These are phyloP conservation scores for Trichosporon sp. DNA, from an alignment of 1,284 basidiomycete genomes.

Conservation along the genomic window DNA sequence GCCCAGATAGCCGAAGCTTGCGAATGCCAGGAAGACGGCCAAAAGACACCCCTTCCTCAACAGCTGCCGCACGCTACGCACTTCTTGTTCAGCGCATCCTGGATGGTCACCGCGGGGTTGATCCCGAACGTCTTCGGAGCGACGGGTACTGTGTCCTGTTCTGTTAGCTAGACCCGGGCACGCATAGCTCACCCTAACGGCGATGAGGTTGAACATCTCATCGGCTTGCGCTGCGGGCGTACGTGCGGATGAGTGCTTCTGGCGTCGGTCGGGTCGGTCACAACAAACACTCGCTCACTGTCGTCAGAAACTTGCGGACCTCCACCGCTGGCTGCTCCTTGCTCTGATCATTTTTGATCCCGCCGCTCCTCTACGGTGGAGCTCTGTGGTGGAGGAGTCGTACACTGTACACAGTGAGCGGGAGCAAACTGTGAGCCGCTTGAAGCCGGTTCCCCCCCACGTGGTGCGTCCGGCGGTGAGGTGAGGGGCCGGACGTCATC, in stretches of 20 bases:
- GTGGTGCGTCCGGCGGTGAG: background rate
- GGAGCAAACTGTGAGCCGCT: background rate
- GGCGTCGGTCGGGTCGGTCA: background rate
- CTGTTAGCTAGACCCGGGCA: conserved; percentile 14
- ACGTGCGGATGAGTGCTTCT: background rate
- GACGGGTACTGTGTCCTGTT: conserved; percentile 56
- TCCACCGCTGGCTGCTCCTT: conserved; percentile 18
- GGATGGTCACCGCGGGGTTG: conserved; percentile 49
- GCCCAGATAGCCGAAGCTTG: background rate
- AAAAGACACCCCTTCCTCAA: too few species aligned
- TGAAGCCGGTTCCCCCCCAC: background rate
- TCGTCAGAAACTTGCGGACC: conserved; percentile 13
- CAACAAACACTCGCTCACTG: background rate
- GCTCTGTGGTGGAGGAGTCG: too few species aligned
- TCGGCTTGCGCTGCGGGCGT: conserved; percentile 27
- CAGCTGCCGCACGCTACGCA: conserved; percentile 26
- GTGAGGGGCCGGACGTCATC: conserved; percentile 3
- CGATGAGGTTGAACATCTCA: conserved; percentile 53
- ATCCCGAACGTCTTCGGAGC: conserved; percentile 53
- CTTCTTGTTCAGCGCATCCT: conserved; percentile 56
- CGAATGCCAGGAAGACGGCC: too few species aligned
- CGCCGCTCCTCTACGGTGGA: conserved; percentile 8
- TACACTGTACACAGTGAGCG: too few species aligned
- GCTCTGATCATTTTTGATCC: conserved; percentile 1
- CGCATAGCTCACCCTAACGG: conserved; percentile 41